Base-by-base conservation (phyloP, 148 eudicot species). In the Salicornia ramosissima region DNA sequence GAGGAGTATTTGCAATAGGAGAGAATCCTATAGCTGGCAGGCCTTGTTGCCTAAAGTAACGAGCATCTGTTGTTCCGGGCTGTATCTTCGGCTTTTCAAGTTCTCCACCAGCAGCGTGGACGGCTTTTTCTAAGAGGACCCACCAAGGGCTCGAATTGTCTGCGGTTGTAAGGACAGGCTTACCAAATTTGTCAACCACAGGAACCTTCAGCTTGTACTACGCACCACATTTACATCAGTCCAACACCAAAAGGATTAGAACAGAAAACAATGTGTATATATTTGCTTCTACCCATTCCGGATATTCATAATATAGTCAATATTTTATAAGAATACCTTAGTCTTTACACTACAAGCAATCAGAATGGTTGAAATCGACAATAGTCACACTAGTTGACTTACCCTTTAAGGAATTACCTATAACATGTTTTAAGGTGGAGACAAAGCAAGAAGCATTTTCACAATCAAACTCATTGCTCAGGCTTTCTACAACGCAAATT, bases 1-100 rank as follows among this genome's bases (percentile, higher is more conserved):
- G 76, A 12, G 91, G 97, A 81, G 97, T 94, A 80, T 87, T 90
- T 2, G 89, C 88, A 85, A 93, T 90, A 49, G 96, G 98, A 43
- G 95, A 93, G 77, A 93, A 94, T 60, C 98, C 98, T 75, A 94
- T 84, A 34, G 97, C 97, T 54, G 93, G 97, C 57, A 94, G 50
- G 33, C 97, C 96, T 11, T 25, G 79, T 45, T 75, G 70, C 83
- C 96, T 81, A 71, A 88, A 94, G 81, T 80, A 86, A 57, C 91
- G 92, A 79, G 96, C 88, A 86, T 94, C 97, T 12, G 97, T 94
- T 34, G 97, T 77, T 19, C 96, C 96, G 51, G 91, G 82, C 72
- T 81, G 84, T 30, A 88, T 87, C 83, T 94, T 96, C 0, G 97
- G 93, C 69, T 83, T 85, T 61, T 74, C 89, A 68, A 90, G 76